A percentile compares a stretch with the other conserved stretches of the same genome.
phyloP scores from a whole-genome alignment of 2,329 filamentous ascomycete species.

The Pseudocercospora fuligena region DNA sequence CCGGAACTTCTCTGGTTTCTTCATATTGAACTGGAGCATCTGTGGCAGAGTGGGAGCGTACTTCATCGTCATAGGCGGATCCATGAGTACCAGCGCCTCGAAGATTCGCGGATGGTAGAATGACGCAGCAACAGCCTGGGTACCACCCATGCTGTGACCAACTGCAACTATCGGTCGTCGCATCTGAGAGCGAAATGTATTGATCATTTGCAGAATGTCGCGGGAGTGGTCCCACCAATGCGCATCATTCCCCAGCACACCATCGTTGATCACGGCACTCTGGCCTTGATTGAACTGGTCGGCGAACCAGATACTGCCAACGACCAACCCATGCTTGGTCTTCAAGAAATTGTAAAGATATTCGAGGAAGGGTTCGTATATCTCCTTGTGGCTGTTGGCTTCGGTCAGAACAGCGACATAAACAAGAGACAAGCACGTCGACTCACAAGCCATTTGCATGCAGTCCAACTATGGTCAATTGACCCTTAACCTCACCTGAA shows the following conservation, averaged over 20 bases:
- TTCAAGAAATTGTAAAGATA: slow-evolving; percentile 1
- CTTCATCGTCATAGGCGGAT: slow-evolving; percentile 11
- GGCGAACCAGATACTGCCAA: slow-evolving; percentile 84
- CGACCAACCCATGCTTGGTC: slow-evolving; percentile 60
- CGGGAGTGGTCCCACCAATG: slow-evolving; percentile 81
- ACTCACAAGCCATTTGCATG: slow-evolving; percentile 1
- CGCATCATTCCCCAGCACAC: slow-evolving; percentile 75
- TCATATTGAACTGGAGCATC: slow-evolving; percentile 10
- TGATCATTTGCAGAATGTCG: slow-evolving; percentile 81
- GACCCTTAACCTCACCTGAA: not conserved
- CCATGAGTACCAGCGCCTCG: slow-evolving; percentile 15
- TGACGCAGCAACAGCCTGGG: slow-evolving; percentile 47
- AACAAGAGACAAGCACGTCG: not conserved
- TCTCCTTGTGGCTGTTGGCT: slow-evolving; percentile 1
- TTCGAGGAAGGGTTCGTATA: slow-evolving; percentile 9
- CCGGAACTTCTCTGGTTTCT: slow-evolving; percentile 6
- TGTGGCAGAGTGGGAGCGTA: not conserved
- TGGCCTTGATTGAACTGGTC: slow-evolving; percentile 81
- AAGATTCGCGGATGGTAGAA: slow-evolving; percentile 15
- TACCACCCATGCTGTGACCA: slow-evolving; percentile 87
- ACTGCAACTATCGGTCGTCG: slow-evolving; percentile 79
- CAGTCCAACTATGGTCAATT: slow-evolving; percentile 2
- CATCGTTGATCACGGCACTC: slow-evolving; percentile 77
- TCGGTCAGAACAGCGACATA: not conserved
- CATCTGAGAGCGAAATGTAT: slow-evolving; percentile 76